phyloP scores from a whole-genome alignment of 441 rosid species.

The Eutrema salsugineum region DNA sequence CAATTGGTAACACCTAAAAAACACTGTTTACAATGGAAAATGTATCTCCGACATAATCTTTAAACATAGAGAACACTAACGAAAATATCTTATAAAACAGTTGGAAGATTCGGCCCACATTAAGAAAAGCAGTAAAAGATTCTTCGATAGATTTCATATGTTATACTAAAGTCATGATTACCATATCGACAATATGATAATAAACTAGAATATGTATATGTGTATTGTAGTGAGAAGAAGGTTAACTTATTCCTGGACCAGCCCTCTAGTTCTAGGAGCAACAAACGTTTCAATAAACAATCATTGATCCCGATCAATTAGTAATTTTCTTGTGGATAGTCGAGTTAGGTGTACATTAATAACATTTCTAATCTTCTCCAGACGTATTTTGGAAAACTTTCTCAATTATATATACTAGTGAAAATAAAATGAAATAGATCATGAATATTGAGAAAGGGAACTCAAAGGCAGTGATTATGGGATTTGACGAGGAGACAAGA shows the following conservation, averaged over 20 bases:
- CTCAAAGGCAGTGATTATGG: conserved; percentile 17
- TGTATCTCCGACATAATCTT: conserved; percentile 33
- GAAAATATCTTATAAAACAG: conserved; percentile 15
- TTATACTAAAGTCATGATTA: conserved; percentile 3
- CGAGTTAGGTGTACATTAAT: neutral
- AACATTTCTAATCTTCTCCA: neutral
- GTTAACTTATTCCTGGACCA: neutral
- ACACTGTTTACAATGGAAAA: conserved; percentile 11
- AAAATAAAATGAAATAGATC: neutral
- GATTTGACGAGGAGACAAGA: conserved; percentile 26
- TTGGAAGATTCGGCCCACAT: conserved; percentile 24
- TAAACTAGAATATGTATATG: neutral
- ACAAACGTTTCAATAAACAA: neutral
- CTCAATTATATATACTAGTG: neutral
- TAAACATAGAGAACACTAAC: conserved; percentile 25
- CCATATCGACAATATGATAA: neutral
- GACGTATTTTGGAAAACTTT: neutral
- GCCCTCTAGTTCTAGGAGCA: neutral
- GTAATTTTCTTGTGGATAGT: neutral
- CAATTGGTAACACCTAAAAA: conserved; percentile 16
- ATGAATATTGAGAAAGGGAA: neutral
- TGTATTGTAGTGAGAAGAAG: neutral
- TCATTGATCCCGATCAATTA: neutral
- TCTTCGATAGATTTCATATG: neutral
- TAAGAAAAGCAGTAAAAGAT: conserved; percentile 14